Evolutionary conservation across 495 filamentous ascomycete species (phyloP).

Genomic region (Schizothecium vesticola): DNA sequence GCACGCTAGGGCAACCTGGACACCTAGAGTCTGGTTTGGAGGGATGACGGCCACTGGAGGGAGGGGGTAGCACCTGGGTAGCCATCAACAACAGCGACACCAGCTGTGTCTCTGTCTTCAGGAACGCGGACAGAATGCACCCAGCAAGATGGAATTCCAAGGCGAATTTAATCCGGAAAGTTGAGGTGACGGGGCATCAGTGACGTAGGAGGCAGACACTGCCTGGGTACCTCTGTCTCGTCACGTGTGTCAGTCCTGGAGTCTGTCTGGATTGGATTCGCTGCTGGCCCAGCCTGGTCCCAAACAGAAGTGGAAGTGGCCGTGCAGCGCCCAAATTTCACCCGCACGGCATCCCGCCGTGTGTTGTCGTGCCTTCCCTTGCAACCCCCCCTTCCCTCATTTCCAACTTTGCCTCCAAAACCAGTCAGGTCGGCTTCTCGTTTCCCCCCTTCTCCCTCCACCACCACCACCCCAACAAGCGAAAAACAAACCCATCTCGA

Average conservation of each 20-base stretch:
- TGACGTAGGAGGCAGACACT: background rate
- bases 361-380: conserved; percentile 32
- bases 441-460: conserved; percentile 24
- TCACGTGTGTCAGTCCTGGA: conserved; percentile 15
- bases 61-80: background rate
- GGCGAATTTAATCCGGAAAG: background rate
- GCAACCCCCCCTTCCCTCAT: conserved; percentile 32
- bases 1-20: background rate
- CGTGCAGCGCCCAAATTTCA: conserved; percentile 25
- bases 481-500: conserved; percentile 14
- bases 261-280: background rate
- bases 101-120: background rate
- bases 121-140: background rate
- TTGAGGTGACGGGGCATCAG: background rate
- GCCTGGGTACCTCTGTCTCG: background rate
- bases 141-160: background rate
- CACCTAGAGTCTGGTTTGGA: background rate
- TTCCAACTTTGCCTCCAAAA: conserved; percentile 38
- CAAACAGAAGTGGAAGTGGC: conserved; percentile 22
- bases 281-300: conserved; percentile 5
- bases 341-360: conserved; percentile 31
- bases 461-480: conserved; percentile 20
- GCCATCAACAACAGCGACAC: background rate
- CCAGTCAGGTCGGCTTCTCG: conserved; percentile 19
- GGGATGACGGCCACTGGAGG: background rate